Conservation (phyloP, 768 basidiomycete species). For the Neoboletus subvelutipes region DNA sequence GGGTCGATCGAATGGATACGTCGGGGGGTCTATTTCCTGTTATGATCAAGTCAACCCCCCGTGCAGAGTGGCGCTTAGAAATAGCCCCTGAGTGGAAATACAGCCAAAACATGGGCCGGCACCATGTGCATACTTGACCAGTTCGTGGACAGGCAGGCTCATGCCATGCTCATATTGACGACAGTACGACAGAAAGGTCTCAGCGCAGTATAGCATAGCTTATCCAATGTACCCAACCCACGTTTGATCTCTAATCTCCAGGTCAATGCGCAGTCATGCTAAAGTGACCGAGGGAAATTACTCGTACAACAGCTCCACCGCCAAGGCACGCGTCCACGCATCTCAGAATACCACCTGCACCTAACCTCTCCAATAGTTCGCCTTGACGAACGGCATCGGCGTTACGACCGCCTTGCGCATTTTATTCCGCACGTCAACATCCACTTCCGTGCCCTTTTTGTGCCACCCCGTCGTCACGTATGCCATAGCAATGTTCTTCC, state of each 20-base stretch:
- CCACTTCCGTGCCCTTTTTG: conserved; percentile 86
- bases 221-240: not conserved
- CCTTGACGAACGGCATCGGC: conserved; percentile 85
- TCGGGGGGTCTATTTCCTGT: not conserved
- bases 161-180: not conserved
- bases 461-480: conserved; percentile 81
- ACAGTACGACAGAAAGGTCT: not conserved
- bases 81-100: not conserved
- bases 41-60: not conserved
- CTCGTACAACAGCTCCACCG: not conserved
- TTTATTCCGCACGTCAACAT: conserved; percentile 84
- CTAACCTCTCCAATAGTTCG: conserved; percentile 76
- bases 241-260: not conserved
- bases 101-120: too few species aligned
- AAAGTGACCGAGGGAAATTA: not conserved
- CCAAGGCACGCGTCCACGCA: not conserved
- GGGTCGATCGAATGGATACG: not conserved
- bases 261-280: not conserved
- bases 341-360: not conserved
- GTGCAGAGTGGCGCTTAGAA: not conserved
- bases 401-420: conserved; percentile 69
- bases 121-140: too few species aligned
- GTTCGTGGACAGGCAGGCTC: too few species aligned
- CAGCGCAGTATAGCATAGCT: not conserved
- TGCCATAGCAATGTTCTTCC: conserved; percentile 95